These are phyloP conservation scores for Trichosanthes cucumerina DNA, from an alignment of 306 rosid genomes.

Conservation along the genomic window DNA sequence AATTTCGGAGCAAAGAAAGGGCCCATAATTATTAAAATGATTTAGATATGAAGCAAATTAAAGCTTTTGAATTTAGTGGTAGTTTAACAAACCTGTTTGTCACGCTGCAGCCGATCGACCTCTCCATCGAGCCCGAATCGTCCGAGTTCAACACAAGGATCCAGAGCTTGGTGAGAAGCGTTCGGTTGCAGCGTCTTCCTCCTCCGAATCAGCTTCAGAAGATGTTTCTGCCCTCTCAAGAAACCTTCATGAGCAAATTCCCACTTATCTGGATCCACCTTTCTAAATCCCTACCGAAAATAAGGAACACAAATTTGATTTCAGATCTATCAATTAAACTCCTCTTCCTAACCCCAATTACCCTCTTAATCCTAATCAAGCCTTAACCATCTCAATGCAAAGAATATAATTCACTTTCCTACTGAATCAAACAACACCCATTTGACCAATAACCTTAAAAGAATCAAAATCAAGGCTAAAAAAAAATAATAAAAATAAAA, in stretches of 20 bases:
- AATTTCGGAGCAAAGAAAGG: no score
- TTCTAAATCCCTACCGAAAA: background rate
- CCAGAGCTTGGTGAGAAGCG: constrained; percentile 23
- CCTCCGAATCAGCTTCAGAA: constrained; percentile 63
- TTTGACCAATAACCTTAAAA: background rate
- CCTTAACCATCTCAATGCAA: no score
- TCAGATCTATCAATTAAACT: background rate
- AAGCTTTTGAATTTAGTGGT: background rate
- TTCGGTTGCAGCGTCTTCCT: constrained; percentile 31
- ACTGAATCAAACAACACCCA: background rate
- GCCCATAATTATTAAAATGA: no score
- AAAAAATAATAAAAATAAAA: no score
- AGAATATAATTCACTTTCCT: no score
- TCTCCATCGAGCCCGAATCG: background rate
- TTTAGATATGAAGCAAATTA: no score
- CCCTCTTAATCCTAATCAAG: background rate
- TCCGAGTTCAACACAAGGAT: constrained; percentile 5
- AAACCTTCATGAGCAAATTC: constrained; percentile 43
- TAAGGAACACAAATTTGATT: background rate
- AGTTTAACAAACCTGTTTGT: background rate
- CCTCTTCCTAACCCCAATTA: background rate
- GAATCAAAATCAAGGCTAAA: background rate
- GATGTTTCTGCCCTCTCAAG: constrained; percentile 65
- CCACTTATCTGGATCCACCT: background rate
- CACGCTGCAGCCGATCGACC: background rate